These are phyloP conservation scores for Cytospora chrysosperma DNA, from an alignment of 2,329 filamentous ascomycete species.

Conservation along the genomic window DNA sequence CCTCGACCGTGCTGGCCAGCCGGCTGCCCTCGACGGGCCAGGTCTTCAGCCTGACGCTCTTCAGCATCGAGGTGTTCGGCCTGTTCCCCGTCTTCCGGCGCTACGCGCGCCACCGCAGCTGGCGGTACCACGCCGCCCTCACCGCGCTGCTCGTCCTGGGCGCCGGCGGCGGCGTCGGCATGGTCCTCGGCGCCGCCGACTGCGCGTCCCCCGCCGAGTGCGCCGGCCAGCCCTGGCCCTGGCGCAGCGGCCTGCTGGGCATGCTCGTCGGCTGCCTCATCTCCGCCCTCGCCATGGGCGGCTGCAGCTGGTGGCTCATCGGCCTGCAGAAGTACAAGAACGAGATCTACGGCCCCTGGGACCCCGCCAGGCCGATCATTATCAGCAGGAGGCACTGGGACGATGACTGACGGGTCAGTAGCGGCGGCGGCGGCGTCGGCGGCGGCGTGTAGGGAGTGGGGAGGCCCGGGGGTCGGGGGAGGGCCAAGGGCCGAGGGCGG, in stretches of 20 bases:
- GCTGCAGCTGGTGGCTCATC: conserved; percentile 97
- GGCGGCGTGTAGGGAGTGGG: too few relatives aligned
- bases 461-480: too few relatives aligned
- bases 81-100: conserved; percentile 97
- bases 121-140: conserved; percentile 75
- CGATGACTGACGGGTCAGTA: conserved; percentile 61
- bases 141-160: conserved; percentile 75
- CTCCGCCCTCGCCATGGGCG: conserved; percentile 78
- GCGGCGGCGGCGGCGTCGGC: too few relatives aligned
- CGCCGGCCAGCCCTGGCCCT: conserved; percentile 43
- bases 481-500: too few relatives aligned
- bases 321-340: conserved; percentile 98
- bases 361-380: conserved; percentile 86
- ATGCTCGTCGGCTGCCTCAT: conserved; percentile 73
- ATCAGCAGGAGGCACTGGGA: conserved; percentile 63
- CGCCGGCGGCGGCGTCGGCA: conserved; percentile 75
- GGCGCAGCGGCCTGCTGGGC: conserved; percentile 64
- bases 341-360: conserved; percentile 97
- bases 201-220: conserved; percentile 30
- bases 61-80: conserved; percentile 96
- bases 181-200: conserved; percentile 48
- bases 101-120: conserved; percentile 78
- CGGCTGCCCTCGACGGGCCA: conserved; percentile 86
- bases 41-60: conserved; percentile 91
- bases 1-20: conserved; percentile 88